A percentile compares a stretch with the other conserved stretches of the same genome.
Conservation (phyloP, 441 rosid genomes). For the Gossypium schwendimanii region DNA sequence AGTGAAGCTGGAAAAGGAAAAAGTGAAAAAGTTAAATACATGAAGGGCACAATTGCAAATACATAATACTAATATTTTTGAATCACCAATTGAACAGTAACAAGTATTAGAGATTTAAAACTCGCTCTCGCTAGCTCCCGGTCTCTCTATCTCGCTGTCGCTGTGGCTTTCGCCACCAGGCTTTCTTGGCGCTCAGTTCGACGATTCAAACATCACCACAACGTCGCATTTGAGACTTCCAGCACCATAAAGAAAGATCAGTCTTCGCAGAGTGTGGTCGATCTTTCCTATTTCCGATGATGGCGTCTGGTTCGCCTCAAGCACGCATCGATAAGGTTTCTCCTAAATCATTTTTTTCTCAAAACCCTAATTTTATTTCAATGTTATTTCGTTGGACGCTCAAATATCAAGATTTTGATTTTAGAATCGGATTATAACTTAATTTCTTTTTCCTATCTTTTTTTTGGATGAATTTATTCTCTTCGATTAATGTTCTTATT, state of each 20-base stretch:
- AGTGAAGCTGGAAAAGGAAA: background rate
- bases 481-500: slow-evolving; percentile 1
- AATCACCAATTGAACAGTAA: background rate
- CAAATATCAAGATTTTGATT: background rate
- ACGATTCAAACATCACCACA: slow-evolving; percentile 13
- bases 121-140: background rate
- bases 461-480: background rate
- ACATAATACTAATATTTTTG: background rate
- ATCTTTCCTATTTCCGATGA: slow-evolving; percentile 23
- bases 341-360: background rate
- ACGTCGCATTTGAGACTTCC: slow-evolving; percentile 13
- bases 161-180: slow-evolving; percentile 16
- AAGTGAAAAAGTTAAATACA: background rate
- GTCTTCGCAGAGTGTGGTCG: slow-evolving; percentile 27
- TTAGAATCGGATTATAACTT: background rate
- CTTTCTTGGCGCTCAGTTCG: slow-evolving; percentile 22
- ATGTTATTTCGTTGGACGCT: background rate
- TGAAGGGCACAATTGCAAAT: background rate
- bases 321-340: slow-evolving; percentile 67
- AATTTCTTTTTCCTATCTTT: background rate
- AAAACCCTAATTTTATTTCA: background rate
- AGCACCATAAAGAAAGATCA: slow-evolving; percentile 19
- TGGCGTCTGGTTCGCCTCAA: slow-evolving; percentile 61
- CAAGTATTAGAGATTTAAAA: background rate
- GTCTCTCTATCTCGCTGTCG: background rate